Base-by-base conservation (phyloP, 140 eudicot genomes). In the Anethum foeniculum region DNA sequence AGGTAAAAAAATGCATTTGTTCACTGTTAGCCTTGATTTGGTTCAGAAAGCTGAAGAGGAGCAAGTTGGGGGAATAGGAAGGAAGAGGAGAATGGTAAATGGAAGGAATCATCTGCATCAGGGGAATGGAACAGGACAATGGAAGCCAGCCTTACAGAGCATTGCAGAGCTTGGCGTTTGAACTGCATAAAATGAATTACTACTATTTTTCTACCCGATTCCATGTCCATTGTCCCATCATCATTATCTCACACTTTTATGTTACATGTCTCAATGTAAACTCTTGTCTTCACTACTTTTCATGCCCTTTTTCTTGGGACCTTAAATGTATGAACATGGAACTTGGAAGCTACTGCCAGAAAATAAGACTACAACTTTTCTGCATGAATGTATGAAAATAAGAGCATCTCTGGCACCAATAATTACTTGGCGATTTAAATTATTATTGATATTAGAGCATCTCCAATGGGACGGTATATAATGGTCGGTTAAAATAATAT, bases 111-210 rank as follows among this genome's bases (percentile, higher is more conserved):
- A 52, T 77, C 77, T 67, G 88, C 82, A 83, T 60, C 44, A 71
- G 75, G 44, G 49, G n/a, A 30, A 83, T 82, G 46, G 80, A 5
- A 82, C 34, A 76, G 47, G 46, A 36, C 93, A 90, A 73, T 92
- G 97, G 97, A 90, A 85, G 83, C 97, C 97, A 71, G 97, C 90
- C 60, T 86, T 92, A 62, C 90, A 86, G 81, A 90, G 91, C 77
- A 90, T 92, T 83, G 88, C 92, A n/a, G 97, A 92, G 76, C 48
- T 71, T 71, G 44, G 74, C 34, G 51, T 71, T 71, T 38, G 30
- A 71, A 71, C 5, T 16, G 47, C 28, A 13, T 18, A 1, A 34
- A 1, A 25, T 67, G 41, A 34, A 69, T 16, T 69, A 28, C 44
- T 11, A 67, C 3, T 68, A 6, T 69, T 65, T 13, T 65, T 30